phyloP scores from a whole-genome alignment of 129 eudicot species.

The Centaurea solstitialis region DNA sequence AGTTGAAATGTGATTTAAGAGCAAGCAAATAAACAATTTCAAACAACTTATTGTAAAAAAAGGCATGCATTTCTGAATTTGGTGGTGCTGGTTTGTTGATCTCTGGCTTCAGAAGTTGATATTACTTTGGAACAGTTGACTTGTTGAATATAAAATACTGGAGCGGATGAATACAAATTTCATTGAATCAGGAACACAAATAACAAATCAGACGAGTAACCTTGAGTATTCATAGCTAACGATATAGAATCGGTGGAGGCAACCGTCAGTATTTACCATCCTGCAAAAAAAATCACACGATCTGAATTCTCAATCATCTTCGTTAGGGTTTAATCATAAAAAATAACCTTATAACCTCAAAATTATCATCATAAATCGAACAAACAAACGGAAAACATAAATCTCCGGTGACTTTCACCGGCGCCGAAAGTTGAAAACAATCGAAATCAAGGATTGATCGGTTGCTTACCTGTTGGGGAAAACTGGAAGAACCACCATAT shows the following conservation, averaged over 20 bases:
- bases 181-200: not conserved
- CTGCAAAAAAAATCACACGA: slow-evolving; percentile 26
- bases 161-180: too few species aligned
- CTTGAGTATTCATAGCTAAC: slow-evolving; percentile 23
- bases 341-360: not conserved
- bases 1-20: too few species aligned
- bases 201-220: slow-evolving; percentile 3
- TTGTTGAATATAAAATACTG: too few species aligned
- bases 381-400: not conserved
- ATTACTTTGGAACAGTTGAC: too few species aligned
- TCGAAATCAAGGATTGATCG: slow-evolving; percentile 9
- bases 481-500: slow-evolving; percentile 17
- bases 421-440: not conserved
- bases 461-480: slow-evolving; percentile 36
- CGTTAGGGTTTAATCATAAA: slow-evolving; percentile 22
- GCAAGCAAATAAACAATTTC: too few species aligned
- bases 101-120: too few species aligned
- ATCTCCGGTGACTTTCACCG: slow-evolving; percentile 20
- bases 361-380: slow-evolving; percentile 6
- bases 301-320: not conserved
- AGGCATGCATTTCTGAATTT: too few species aligned
- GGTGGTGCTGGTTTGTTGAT: too few species aligned
- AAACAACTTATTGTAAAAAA: too few species aligned
- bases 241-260: slow-evolving; percentile 1
- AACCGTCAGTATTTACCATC: slow-evolving; percentile 13